These are phyloP conservation scores for Schrenkiella parvula DNA, from an alignment of 345 rosid species.

Conservation along the genomic window DNA sequence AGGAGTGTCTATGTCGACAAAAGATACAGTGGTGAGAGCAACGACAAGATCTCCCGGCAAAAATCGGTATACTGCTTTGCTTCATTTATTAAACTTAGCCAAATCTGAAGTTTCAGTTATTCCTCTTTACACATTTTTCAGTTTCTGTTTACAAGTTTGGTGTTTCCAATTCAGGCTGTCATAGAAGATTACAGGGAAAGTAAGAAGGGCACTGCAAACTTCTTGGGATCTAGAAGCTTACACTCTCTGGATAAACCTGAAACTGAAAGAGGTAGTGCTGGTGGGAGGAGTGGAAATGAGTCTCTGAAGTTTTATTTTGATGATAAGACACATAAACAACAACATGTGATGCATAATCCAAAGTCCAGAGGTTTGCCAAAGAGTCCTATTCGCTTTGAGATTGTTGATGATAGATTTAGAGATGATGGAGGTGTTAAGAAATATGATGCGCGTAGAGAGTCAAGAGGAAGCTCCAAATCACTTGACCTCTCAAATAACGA, in stretches of 20 bases:
- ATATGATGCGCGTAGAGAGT: conserved; percentile 35
- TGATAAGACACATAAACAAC: conserved; percentile 55
- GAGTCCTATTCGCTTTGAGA: conserved; percentile 63
- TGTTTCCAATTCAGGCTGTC: conserved; percentile 37
- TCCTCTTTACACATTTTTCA: background rate
- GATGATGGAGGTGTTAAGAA: conserved; percentile 46
- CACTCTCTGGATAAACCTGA: conserved; percentile 39
- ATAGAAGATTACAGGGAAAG: conserved; percentile 40
- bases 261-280: conserved; percentile 31
- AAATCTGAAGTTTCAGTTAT: background rate
- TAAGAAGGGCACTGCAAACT: conserved; percentile 36
- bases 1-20: conserved; percentile 79
- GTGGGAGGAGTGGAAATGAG: conserved; percentile 44
- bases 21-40: conserved; percentile 52
- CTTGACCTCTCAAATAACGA: conserved; percentile 40
- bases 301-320: conserved; percentile 41
- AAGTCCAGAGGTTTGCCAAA: conserved; percentile 46
- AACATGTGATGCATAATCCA: conserved; percentile 37
- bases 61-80: conserved; percentile 45
- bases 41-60: conserved; percentile 40
- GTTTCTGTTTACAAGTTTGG: background rate
- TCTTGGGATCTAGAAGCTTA: conserved; percentile 44
- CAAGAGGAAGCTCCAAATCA: conserved; percentile 41
- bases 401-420: conserved; percentile 78
- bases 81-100: background rate